Percentiles rank a stretch among this genome's conserved stretches.
These are phyloP conservation scores for Herpotrichia juniperi DNA, from an alignment of 2,329 filamentous ascomycete genomes.

Conservation along the genomic window DNA sequence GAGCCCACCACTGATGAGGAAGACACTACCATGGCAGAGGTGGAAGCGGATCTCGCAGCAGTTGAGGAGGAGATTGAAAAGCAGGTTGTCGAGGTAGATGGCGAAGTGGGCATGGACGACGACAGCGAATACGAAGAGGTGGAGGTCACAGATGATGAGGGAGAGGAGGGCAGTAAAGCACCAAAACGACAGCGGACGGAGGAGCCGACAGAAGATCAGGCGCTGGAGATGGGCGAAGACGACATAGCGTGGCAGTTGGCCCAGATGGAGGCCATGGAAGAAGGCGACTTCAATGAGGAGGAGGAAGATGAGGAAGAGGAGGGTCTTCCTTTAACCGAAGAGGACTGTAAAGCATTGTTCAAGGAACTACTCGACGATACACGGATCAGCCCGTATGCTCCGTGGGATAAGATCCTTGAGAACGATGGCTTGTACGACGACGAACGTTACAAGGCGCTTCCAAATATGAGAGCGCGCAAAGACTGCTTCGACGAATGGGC, in stretches of 20 bases:
- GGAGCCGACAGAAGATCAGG: slow-evolving; percentile 50
- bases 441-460: slow-evolving; percentile 80
- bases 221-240: slow-evolving; percentile 86
- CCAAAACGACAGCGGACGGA: slow-evolving; percentile 58
- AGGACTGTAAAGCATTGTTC: slow-evolving; percentile 80
- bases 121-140: slow-evolving; percentile 80
- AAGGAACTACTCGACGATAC: slow-evolving; percentile 85
- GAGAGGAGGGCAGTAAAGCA: slow-evolving; percentile 55
- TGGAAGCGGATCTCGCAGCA: slow-evolving; percentile 36
- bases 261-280: slow-evolving; percentile 82
- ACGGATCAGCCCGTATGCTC: slow-evolving; percentile 81
- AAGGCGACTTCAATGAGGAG: slow-evolving; percentile 72
- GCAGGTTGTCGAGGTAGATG: slow-evolving; percentile 39
- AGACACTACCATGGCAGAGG: slow-evolving; percentile 41
- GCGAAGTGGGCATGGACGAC: slow-evolving; percentile 55
- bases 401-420: slow-evolving; percentile 90
- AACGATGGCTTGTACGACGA: slow-evolving; percentile 84
- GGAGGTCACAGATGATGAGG: slow-evolving; percentile 69
- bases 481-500: slow-evolving; percentile 88
- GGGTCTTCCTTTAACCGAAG: slow-evolving; percentile 72
- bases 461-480: slow-evolving; percentile 79
- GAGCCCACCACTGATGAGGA: slow-evolving; percentile 44
- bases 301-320: slow-evolving; percentile 76
- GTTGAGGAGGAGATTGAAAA: slow-evolving; percentile 38
- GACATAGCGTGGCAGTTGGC: slow-evolving; percentile 93